Conservation (phyloP, 2,329 filamentous ascomycete species). For the Claviceps lovelessii region DNA sequence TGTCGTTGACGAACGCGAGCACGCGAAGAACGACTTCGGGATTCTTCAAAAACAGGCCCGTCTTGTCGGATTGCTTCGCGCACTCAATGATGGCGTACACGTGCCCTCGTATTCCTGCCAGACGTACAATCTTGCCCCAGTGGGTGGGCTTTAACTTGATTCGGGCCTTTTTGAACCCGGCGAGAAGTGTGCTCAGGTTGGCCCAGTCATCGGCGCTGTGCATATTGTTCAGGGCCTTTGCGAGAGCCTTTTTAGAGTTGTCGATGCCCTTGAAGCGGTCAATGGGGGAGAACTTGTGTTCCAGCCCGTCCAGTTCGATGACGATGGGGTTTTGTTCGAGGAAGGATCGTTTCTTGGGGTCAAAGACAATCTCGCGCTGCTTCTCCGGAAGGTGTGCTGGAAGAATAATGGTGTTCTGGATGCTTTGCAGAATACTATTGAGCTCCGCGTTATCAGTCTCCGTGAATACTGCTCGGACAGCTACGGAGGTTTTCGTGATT, state of each 20-base stretch:
- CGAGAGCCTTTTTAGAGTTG: constrained; percentile 25
- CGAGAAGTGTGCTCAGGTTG: constrained; percentile 37
- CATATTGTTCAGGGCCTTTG: constrained; percentile 30
- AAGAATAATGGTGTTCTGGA: constrained; percentile 46
- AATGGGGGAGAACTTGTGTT: constrained; percentile 35
- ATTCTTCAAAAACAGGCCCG: constrained; percentile 28
- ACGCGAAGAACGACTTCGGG: constrained; percentile 24
- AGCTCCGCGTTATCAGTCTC: constrained; percentile 39
- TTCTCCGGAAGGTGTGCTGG: constrained; percentile 41
- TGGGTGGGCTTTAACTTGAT: constrained; percentile 22
- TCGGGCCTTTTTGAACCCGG: constrained; percentile 31
- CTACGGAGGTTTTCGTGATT: constrained; percentile 11
- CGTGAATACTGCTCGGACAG: constrained; percentile 29
- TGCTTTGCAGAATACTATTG: constrained; percentile 33
- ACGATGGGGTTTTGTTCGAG: constrained; percentile 41
- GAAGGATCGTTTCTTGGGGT: constrained; percentile 28
- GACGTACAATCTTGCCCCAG: constrained; percentile 27
- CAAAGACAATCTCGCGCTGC: constrained; percentile 40
- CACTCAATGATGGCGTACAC: constrained; percentile 35
- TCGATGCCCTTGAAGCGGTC: constrained; percentile 29
- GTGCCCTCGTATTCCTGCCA: constrained; percentile 25
- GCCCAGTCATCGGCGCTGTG: constrained; percentile 33
- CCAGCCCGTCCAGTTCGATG: constrained; percentile 43
- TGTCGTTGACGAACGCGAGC: constrained; percentile 17
- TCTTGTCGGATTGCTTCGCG: constrained; percentile 30